Conservation (phyloP, 305 asterid species). For the Plantago rigida region DNA sequence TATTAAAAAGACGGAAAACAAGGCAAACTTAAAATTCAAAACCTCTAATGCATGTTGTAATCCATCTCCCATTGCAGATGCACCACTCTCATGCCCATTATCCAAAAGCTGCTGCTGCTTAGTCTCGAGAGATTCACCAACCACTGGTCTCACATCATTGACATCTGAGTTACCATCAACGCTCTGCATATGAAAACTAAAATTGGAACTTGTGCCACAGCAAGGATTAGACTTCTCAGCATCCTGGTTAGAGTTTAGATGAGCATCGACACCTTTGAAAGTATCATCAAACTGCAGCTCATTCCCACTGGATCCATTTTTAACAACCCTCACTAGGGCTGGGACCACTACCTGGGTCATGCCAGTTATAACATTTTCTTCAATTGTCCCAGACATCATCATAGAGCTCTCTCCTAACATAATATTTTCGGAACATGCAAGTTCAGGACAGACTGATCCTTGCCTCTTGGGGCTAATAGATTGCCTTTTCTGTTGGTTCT, state of each 20-base stretch:
- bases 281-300: slow-evolving; percentile 22
- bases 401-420: slow-evolving; percentile 27
- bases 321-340: slow-evolving; percentile 10
- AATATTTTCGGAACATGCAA: slow-evolving; percentile 30
- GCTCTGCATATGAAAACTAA: slow-evolving; percentile 20
- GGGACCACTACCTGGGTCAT: slow-evolving; percentile 17
- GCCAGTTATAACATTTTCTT: slow-evolving; percentile 13
- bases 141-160: slow-evolving; percentile 23
- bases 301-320: slow-evolving; percentile 12
- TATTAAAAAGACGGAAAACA: slow-evolving; percentile 21
- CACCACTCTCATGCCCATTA: slow-evolving; percentile 36
- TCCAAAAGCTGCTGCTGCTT: slow-evolving; percentile 31
- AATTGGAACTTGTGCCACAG: slow-evolving; percentile 22
- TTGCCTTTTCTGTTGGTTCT: slow-evolving; percentile 48
- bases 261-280: slow-evolving; percentile 20
- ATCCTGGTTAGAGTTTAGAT: slow-evolving; percentile 20
- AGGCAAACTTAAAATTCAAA: slow-evolving; percentile 45
- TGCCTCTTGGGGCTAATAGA: slow-evolving; percentile 48
- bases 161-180: slow-evolving; percentile 27
- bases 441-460: slow-evolving; percentile 54
- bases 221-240: slow-evolving; percentile 32
- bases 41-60: slow-evolving; percentile 62
- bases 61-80: slow-evolving; percentile 43
- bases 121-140: slow-evolving; percentile 28
- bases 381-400: slow-evolving; percentile 18